Evolutionary conservation across 805 yeast genomes (phyloP), one percentile per base, ranked within the genome.

Genomic region (Pichia heedii): DNA sequence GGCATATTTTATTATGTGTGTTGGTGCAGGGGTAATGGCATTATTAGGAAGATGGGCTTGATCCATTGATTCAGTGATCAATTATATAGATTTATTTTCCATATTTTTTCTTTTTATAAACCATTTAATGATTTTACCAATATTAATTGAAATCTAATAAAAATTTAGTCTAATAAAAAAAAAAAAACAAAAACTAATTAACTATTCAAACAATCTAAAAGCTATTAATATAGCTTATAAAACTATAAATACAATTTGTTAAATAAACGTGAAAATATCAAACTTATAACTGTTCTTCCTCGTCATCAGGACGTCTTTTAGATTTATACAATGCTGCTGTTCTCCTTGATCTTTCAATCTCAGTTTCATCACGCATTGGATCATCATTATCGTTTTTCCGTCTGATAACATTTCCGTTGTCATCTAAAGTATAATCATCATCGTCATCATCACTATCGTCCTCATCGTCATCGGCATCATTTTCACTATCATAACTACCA

Each of bases 11-110:
- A 65, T 70, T 33, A 76, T 75, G 74, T 72, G 77, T 53, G 53
- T 65, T 40, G 89, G 89, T 51, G 80, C 84, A n/a, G 87, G 83
- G 12, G 54, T 81, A 32, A 84, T 84, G 90, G 87, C 89, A 3
- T 61, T 82, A 27, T 65, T 83, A 47, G 90, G 88, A 48, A 78
- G 73, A 56, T 81, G 88, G 85, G 85, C 84, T 20, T 79, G 55
- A 58, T 19, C 9, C 11, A 10, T 9, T 2, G 15, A 13, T 15
- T 29, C 16, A 7, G 10, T 19, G 2, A 8, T 11, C 12, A 4
- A 11, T 4, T 11, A 16, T 33, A 18, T 6, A 33, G 7, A 18
- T 6, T 22, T 13, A 21, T 24, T 15, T 18, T 12, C 4, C 16
- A 34, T 8, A 11, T 18, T 15, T 4, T 16, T 26, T 21, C 18